Percentiles rank a stretch among this genome's conserved stretches.
Evolutionary conservation across 2,329 filamentous ascomycete species (phyloP).

Genomic region (Orbilia quercus): DNA sequence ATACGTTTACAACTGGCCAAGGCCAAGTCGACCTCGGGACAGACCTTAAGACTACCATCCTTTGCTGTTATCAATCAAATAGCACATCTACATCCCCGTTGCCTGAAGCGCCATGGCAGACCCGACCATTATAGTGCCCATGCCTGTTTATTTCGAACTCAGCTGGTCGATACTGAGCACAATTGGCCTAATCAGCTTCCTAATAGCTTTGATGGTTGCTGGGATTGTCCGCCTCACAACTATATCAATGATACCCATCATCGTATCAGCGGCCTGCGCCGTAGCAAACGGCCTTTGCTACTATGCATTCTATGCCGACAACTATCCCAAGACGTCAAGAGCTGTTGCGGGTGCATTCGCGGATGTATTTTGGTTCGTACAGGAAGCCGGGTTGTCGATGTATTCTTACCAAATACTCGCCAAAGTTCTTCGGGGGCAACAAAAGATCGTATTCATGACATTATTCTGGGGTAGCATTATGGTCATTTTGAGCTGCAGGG

Average conservation of each 20-base stretch:
- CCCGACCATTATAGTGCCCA: slow-evolving; percentile 5
- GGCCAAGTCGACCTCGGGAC: too few relatives aligned
- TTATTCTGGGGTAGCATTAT: slow-evolving; percentile 71
- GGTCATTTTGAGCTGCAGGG: slow-evolving; percentile 67
- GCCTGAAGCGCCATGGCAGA: neutral
- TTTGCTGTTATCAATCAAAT: too few relatives aligned
- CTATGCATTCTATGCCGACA: slow-evolving; percentile 64
- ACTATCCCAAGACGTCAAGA: slow-evolving; percentile 56
- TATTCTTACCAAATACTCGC: slow-evolving; percentile 69
- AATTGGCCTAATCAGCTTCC: slow-evolving; percentile 64
- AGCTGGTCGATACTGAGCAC: slow-evolving; percentile 66
- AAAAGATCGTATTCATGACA: slow-evolving; percentile 65
- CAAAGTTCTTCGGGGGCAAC: slow-evolving; percentile 65
- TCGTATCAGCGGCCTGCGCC: slow-evolving; percentile 63
- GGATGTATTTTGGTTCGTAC: slow-evolving; percentile 65
- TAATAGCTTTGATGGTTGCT: slow-evolving; percentile 63
- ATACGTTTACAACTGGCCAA: too few relatives aligned
- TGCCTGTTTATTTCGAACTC: slow-evolving; percentile 63
- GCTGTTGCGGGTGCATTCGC: slow-evolving; percentile 64
- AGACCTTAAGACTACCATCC: too few relatives aligned
- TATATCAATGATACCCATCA: slow-evolving; percentile 64
- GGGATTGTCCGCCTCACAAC: slow-evolving; percentile 64
- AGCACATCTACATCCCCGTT: too few relatives aligned
- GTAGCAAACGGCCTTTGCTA: slow-evolving; percentile 65
- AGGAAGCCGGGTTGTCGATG: slow-evolving; percentile 66